Conservation (phyloP, 768 basidiomycete genomes). For the Podaxis sp. region DNA sequence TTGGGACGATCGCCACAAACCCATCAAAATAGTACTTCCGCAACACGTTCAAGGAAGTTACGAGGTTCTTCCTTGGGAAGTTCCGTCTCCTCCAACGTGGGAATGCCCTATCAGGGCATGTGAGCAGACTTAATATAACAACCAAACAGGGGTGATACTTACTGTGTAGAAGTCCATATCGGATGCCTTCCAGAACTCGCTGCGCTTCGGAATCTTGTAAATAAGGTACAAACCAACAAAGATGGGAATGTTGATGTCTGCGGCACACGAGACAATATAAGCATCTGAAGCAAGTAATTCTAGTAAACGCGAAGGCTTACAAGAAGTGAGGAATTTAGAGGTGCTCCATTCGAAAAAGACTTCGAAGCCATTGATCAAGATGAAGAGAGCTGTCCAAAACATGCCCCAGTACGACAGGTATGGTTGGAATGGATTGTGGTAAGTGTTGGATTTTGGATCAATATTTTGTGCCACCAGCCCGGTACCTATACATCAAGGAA, state of each 20-base stretch:
- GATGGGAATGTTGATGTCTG: conserved; percentile 46
- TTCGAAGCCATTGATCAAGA: conserved; percentile 45
- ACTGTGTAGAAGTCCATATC: conserved; percentile 76
- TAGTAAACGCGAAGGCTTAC: conserved; percentile 20
- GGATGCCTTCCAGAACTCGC: conserved; percentile 45
- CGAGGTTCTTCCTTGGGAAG: conserved; percentile 42
- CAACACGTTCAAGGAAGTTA: conserved; percentile 48
- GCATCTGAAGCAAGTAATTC: not conserved
- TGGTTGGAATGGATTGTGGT: conserved; percentile 58
- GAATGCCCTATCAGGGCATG: conserved; percentile 47
- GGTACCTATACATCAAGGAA: conserved; percentile 33
- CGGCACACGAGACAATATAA: not conserved
- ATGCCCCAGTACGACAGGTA: conserved; percentile 69
- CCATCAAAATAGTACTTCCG: conserved; percentile 44
- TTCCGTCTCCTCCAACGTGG: conserved; percentile 67
- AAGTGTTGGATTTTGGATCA: conserved; percentile 56
- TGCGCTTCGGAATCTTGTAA: conserved; percentile 37
- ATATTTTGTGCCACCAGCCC: conserved; percentile 65
- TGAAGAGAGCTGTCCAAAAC: conserved; percentile 59
- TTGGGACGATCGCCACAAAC: not conserved
- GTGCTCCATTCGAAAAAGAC: conserved; percentile 65
- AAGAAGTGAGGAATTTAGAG: conserved; percentile 42
- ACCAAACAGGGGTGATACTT: conserved; percentile 15
- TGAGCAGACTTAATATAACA: not conserved
- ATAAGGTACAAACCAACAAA: conserved; percentile 39